Evolutionary conservation across 306 rosid species (phyloP).

Genomic region (Lagenaria siceraria): DNA sequence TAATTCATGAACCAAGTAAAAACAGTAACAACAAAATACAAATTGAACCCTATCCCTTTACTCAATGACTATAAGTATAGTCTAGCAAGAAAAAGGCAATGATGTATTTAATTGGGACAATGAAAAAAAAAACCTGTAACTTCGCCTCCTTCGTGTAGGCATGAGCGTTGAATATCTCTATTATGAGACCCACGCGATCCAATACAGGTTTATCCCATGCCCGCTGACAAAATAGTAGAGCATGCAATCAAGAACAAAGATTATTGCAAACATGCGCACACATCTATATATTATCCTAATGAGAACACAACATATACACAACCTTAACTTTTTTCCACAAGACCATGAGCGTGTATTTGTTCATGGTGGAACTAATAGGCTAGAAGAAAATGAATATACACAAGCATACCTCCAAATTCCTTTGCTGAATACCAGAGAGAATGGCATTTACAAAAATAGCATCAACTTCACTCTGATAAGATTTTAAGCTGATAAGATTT

Average conservation of each 20-base stretch:
- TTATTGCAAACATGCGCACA: not conserved
- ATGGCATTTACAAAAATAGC: slow-evolving; percentile 72
- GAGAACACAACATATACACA: not conserved
- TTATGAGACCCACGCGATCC: slow-evolving; percentile 86
- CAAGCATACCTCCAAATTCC: slow-evolving; percentile 75
- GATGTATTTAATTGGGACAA: not conserved
- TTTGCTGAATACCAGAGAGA: slow-evolving; percentile 69
- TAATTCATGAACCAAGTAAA: not conserved
- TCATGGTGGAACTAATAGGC: not conserved
- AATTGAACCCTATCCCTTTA: not conserved
- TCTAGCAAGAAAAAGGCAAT: not conserved
- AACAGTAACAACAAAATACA: not conserved
- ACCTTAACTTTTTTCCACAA: not conserved
- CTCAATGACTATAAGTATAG: not conserved
- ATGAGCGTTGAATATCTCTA: slow-evolving; percentile 92
- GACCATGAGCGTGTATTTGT: not conserved
- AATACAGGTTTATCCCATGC: slow-evolving; percentile 65
- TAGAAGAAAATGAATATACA: not conserved
- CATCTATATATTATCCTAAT: not conserved
- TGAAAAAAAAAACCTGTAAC: slow-evolving; percentile 43
- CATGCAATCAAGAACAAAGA: not conserved
- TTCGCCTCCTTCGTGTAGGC: slow-evolving; percentile 79
- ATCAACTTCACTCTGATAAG: slow-evolving; percentile 61
- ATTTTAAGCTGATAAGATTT: not conserved
- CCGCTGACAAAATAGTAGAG: slow-evolving; percentile 27